These are phyloP conservation scores for Phytophthora pistaciae DNA, from an alignment of 352 stramenopile genomes.

Conservation along the genomic window DNA sequence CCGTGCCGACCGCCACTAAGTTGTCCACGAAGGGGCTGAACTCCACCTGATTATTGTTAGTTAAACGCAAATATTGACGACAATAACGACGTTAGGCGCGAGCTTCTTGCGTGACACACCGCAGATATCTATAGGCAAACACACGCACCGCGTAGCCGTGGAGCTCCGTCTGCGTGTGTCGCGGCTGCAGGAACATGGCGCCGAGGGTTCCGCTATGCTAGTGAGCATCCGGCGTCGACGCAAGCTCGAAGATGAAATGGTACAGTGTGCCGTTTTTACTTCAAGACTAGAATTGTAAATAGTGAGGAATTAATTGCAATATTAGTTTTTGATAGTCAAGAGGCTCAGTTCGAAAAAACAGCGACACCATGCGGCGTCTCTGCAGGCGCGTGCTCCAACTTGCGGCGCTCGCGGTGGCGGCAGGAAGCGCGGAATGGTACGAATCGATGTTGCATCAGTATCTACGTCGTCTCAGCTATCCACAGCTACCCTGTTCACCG, in stretches of 20 bases:
- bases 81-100: not conserved
- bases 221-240: slow-evolving; percentile 15
- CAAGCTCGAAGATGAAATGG: slow-evolving; percentile 11
- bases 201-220: not conserved
- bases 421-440: slow-evolving; percentile 21
- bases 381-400: slow-evolving; percentile 9
- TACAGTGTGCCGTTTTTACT: slow-evolving; percentile 20
- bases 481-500: not conserved
- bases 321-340: not conserved
- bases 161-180: slow-evolving; percentile 65
- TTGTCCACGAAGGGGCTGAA: slow-evolving; percentile 93
- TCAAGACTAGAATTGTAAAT: slow-evolving; percentile 28
- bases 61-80: not conserved
- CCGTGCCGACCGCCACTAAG: slow-evolving; percentile 84
- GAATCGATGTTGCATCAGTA: not conserved
- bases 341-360: slow-evolving; percentile 27
- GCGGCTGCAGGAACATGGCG: slow-evolving; percentile 78
- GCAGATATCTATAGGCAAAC: not conserved
- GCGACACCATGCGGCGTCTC: slow-evolving; percentile 22
- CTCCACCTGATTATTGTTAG: slow-evolving; percentile 67
- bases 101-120: not conserved
- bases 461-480: slow-evolving; percentile 8
- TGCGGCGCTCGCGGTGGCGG: slow-evolving; percentile 13
- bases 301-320: slow-evolving; percentile 2
- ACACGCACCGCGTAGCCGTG: slow-evolving; percentile 69